Evolutionary conservation across 371 early-diverging fungal species (phyloP), one percentile per base, ranked within the genome.

Genomic region (Sporodiniella umbellata): DNA sequence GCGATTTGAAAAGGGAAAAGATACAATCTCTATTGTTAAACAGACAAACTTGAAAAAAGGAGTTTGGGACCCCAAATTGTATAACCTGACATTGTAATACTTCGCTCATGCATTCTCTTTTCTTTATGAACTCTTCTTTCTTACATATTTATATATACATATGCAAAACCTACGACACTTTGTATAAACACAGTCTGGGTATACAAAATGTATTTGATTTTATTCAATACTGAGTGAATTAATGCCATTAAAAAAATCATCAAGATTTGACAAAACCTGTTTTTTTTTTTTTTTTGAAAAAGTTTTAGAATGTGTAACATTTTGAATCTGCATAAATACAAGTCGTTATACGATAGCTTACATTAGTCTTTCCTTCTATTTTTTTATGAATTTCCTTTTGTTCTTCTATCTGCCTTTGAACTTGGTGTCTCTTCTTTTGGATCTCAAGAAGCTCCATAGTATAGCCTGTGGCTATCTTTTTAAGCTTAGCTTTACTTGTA

Each of bases 51-150:
- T 53, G 15, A 68, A 69, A 47, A 42, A 52, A 33, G 74, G 70
- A 12, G 28, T 24, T 45, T 73, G 74, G 74, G 56, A 69, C 50
- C 70, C 65, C 18, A 54, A 59, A 24, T 47, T 53, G 14, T 65
- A 69, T 39, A 24, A 46, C 26, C 24, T 31, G 24, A 42, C 25
- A 35, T 38, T 15, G 24, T 48, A 35, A 35, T 10, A n/a, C n/a
- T n/a, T n/a, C 48, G 14, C 4, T 48, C 10, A 12, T 7, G 18
- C n/a, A 4, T 35, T 35, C 37, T 14, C 4, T 7, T 39, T 39
- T 39, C 21, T 18, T 22, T 39, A 22, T 39, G 21, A 39, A 39
- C 21, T 39, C 21, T 39, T 39, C n/a, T n/a, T 14, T n/a, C n/a
- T n/a, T 15, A 5, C 14, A 14, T 14, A n/a, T 15, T 14, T 35